Base-by-base conservation (phyloP, 2,329 filamentous ascomycete genomes). In the Neonectria faginata region DNA sequence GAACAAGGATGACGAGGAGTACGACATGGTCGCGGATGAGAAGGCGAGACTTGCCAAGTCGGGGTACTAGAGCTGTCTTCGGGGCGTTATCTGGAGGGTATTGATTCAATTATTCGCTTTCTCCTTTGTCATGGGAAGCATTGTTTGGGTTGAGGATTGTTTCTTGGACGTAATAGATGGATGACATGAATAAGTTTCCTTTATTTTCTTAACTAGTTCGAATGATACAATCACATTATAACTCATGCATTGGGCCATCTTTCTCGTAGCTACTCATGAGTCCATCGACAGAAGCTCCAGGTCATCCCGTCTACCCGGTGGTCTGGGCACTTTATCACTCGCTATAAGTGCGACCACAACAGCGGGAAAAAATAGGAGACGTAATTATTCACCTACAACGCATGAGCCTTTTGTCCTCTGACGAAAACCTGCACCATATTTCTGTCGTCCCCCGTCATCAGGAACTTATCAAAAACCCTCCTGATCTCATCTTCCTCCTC, bases 401-500 rank as follows among this genome's bases (percentile, higher is more conserved):
- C 27, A 58, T 74, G 68, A 7, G 77, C 74, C 51, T 64, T 63
- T 27, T 78, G 74, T 1, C 87, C 87, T 7, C 75, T 71, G 0
- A 89, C 85, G 75, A 81, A 89, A 0, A 90, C 88, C 20, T 80
- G 73, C 0, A 74, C 71, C 56, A 90, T 87, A 67, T 90, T 90
- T 5, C 88, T 79, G 71, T 91, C 88, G 72, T 90, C 88, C 0
- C 86, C 88, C 2, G 87, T 89, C 86, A 90, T 89, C 31, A 90
- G 69, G 64, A 88, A 90, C 78, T 90, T 90, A 60, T 90, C 86
- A 63, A 89, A 86, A 18, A 88, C 77, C 0, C 77, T 83, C 52
- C 75, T 72, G 0, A 78, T 44, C 0, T 76, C 76, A 55, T 90
- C 87, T 0, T 76, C 77, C 0, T 85, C 82, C 65, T 89, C 84